Percentiles rank a stretch among this genome's conserved stretches.
Evolutionary conservation across 129 eudicot genomes (phyloP).

Genomic region (Flaveria sonorensis): DNA sequence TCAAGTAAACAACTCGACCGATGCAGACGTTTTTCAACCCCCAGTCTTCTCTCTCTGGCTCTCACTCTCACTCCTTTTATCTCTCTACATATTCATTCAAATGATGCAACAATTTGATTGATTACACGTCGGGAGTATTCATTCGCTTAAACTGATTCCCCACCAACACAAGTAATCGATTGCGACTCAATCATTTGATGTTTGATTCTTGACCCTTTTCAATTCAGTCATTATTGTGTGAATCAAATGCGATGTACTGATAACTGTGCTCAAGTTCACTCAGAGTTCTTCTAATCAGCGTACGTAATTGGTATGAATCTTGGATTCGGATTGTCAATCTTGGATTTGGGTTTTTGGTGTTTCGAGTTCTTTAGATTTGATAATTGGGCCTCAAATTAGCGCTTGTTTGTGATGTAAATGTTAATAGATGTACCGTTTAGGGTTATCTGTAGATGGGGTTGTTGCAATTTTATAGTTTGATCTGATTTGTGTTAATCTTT

Average conservation of each 20-base stretch:
- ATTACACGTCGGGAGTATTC: neutral
- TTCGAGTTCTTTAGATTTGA: neutral
- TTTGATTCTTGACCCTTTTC: conserved; percentile 2
- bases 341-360: neutral
- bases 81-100: neutral
- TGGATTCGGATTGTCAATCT: neutral
- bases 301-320: conserved; percentile 23
- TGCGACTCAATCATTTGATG: neutral
- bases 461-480: conserved; percentile 17
- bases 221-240: neutral
- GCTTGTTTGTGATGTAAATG: conserved; percentile 1
- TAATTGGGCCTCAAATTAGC: neutral
- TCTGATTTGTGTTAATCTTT: conserved; percentile 7
- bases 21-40: conserved; percentile 28
- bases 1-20: neutral
- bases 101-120: neutral
- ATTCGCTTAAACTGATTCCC: neutral
- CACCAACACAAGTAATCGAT: neutral
- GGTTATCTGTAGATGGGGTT: conserved; percentile 19
- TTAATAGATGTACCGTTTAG: neutral
- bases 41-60: neutral
- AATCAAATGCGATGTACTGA: conserved; percentile 17
- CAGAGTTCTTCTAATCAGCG: conserved; percentile 2
- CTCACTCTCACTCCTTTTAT: neutral
- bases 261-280: conserved; percentile 1